Conservation (phyloP, 176 grass and related monocot species). For the Chrysopogon serrulatus region DNA sequence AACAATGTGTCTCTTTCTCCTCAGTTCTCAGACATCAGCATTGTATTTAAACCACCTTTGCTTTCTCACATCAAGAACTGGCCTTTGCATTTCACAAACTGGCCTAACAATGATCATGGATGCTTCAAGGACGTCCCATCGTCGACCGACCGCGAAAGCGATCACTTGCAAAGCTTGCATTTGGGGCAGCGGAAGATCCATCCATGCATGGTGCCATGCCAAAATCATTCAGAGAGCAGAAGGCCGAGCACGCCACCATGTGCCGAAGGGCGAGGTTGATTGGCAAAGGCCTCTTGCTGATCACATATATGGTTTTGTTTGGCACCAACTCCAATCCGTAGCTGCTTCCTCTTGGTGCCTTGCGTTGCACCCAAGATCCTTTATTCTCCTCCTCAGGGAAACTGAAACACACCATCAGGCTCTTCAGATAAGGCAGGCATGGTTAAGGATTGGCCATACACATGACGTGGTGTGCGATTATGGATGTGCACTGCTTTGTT, state of each 20-base stretch:
- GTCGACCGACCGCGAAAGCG: not conserved
- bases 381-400: not conserved
- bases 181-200: not conserved
- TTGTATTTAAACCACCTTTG: not conserved
- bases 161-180: not conserved
- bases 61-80: not conserved
- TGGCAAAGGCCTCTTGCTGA: not conserved
- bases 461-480: not conserved
- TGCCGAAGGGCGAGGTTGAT: not conserved
- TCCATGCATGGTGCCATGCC: not conserved
- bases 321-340: not conserved
- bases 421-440: constrained; percentile 9
- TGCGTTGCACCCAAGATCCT: not conserved
- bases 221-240: constrained; percentile 17
- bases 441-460: too few species aligned
- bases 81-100: too few species aligned
- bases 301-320: not conserved
- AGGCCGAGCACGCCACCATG: constrained; percentile 13
- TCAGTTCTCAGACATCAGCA: not conserved
- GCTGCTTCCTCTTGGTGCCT: constrained; percentile 13
- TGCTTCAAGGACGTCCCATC: not conserved
- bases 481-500: not conserved
- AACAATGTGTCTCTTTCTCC: not conserved
- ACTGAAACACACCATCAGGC: not conserved
- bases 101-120: not conserved